These are phyloP conservation scores for Aspergillus sclerotiicarbonarius DNA, from an alignment of 495 filamentous ascomycete species.

Conservation along the genomic window DNA sequence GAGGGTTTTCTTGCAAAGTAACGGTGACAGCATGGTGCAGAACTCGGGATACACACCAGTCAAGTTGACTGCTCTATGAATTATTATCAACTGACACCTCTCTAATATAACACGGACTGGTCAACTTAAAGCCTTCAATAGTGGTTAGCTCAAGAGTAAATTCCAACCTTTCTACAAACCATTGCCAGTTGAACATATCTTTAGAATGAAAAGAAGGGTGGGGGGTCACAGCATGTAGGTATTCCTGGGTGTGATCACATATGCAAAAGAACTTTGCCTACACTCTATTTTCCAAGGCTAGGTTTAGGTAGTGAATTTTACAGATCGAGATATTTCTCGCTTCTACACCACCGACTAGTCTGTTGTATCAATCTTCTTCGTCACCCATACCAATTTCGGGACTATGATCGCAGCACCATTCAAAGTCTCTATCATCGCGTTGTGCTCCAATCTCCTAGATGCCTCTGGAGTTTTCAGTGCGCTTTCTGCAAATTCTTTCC, in stretches of 20 bases:
- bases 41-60: neutral
- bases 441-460: neutral
- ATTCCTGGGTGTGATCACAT: too few relatives aligned
- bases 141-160: neutral
- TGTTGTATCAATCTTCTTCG: neutral
- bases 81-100: too few relatives aligned
- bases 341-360: neutral
- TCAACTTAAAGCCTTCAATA: neutral
- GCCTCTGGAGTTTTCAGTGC: slow-evolving; percentile 1
- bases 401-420: slow-evolving; percentile 4
- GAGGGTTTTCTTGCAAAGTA: slow-evolving; percentile 7
- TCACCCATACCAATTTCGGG: slow-evolving; percentile 1
- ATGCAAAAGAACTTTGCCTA: too few relatives aligned
- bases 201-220: neutral
- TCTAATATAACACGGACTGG: neutral
- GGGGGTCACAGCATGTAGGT: too few relatives aligned
- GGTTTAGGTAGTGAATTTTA: too few relatives aligned
- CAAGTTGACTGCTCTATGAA: neutral
- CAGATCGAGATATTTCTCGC: slow-evolving; percentile 1
- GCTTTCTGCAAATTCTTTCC: slow-evolving; percentile 1
- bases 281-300: too few relatives aligned
- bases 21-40: neutral
- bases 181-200: neutral
- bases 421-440: slow-evolving; percentile 1
- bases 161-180: neutral